Evolutionary conservation across 2,329 filamentous ascomycete species (phyloP), one percentile per base, ranked within the genome.

Genomic region (Calonectria naviculata): DNA sequence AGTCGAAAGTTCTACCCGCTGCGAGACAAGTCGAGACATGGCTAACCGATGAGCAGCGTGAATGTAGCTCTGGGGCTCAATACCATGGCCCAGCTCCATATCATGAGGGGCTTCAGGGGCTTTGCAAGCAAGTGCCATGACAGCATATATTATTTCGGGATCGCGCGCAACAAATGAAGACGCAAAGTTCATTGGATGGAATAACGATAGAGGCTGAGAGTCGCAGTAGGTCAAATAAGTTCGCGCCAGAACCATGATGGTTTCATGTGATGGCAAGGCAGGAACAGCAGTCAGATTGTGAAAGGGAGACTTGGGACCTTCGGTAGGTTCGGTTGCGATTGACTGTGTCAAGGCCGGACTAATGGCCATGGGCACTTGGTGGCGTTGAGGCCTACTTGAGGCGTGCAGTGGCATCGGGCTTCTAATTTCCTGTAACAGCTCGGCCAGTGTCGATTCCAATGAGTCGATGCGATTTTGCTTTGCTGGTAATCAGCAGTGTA

Each of bases 401-500:
- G 6, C 42, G 3, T n/a, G 44, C 3, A 31, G 46, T 17, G 46
- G 29, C 13, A 26, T 46, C n/a, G n/a, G 41, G 8, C n/a, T 17
- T 29, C 62, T 65, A 7, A 65, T 28, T 24, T 24, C 62, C 26
- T 36, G 31, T 10, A 65, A 15, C 10, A 54, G 9, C 24, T 54
- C 62, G 4, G 46, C 46, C 15, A 65, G 44, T 10, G 46, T 52
- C 9, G 62, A 49, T 21, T 65, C 63, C 10, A 65, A 15, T 12
- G 38, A 65, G 12, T 65, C 63, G 3, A 65, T 26, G 13, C 63
- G 63, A 13, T 38, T 24, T 38, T 56, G 63, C 63, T 65, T 15
- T 19, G 5, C 8, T 38, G 15, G 15, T 0, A 9, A 28, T 65
- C 13, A 44, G 36, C 17, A 6, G 9, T 9, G 12, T 10, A 19